These are phyloP conservation scores for Geotrichum aggregatum DNA, from an alignment of 1,139 yeast species.

Conservation along the genomic window DNA sequence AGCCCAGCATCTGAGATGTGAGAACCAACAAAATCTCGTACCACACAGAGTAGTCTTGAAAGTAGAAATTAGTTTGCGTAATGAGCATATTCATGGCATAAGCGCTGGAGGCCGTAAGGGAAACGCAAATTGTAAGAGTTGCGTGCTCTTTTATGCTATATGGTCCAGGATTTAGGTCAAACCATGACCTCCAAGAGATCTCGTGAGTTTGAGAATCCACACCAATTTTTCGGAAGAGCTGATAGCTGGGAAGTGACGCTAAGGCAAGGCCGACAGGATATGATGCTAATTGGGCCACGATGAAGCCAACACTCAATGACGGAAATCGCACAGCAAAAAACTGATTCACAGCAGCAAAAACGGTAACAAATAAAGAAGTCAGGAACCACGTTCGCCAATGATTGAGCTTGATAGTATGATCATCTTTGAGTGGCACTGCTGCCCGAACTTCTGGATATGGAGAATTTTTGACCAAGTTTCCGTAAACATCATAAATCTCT, in stretches of 20 bases:
- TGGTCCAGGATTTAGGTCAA: conserved; percentile 54
- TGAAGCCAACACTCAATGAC: conserved; percentile 44
- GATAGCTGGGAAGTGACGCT: conserved; percentile 45
- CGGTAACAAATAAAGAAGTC: conserved; percentile 29
- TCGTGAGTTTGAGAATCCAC: conserved; percentile 39
- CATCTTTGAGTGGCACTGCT: conserved; percentile 54
- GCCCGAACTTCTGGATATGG: conserved; percentile 61
- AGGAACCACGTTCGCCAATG: conserved; percentile 49
- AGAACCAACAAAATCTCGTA: conserved; percentile 38
- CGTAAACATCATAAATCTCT: no score
- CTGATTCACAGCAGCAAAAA: conserved; percentile 49
- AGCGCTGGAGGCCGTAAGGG: conserved; percentile 47
- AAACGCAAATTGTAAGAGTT: conserved; percentile 52
- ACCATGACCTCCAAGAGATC: conserved; percentile 41
- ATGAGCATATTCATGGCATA: conserved; percentile 48
- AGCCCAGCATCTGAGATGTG: conserved; percentile 23
- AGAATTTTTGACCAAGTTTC: conserved; percentile 36
- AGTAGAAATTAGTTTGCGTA: conserved; percentile 43
- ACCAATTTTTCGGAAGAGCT: conserved; percentile 30
- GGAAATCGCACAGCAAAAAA: conserved; percentile 51
- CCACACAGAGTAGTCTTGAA: conserved; percentile 50
- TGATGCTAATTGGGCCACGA: conserved; percentile 51
- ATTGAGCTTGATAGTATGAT: conserved; percentile 46
- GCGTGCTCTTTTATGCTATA: conserved; percentile 52
- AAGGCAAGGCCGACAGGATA: conserved; percentile 50